Conservation (phyloP, 108 stramenopile species). For the Cyclotella kingstonii region DNA sequence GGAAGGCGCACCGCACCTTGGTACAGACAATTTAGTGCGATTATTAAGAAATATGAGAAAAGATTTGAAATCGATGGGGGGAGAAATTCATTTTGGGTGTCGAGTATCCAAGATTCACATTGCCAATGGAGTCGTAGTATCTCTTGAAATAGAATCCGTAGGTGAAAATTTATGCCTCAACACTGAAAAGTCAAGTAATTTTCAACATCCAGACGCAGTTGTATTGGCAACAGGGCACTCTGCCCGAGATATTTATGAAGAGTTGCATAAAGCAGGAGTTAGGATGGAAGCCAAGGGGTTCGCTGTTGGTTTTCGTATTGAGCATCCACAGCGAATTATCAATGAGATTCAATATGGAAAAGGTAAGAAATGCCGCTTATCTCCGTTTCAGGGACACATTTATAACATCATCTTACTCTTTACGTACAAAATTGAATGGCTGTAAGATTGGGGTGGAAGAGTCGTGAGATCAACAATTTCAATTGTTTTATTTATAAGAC, state of each 20-base stretch:
- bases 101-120: conserved; percentile 61
- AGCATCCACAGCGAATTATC: conserved; percentile 89
- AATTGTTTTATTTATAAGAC: not conserved
- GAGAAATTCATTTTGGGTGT: conserved; percentile 80
- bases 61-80: conserved; percentile 62
- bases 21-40: conserved; percentile 90
- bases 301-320: conserved; percentile 93
- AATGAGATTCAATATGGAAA: conserved; percentile 87
- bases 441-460: conserved; percentile 59
- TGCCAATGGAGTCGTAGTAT: conserved; percentile 44
- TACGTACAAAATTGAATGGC: not conserved
- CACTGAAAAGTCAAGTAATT: not conserved
- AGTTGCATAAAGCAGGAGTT: conserved; percentile 66
- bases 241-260: conserved; percentile 89
- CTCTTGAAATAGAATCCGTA: conserved; percentile 40
- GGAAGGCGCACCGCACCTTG: conserved; percentile 92
- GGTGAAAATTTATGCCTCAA: conserved; percentile 24
- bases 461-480: conserved; percentile 36
- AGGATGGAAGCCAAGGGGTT: conserved; percentile 89
- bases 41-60: conserved; percentile 79
- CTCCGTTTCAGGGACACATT: too few species aligned
- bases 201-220: conserved; percentile 57
- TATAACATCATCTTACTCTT: not conserved
- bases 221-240: conserved; percentile 93
- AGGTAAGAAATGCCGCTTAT: not conserved